These are phyloP conservation scores for Cyberlindnera sargentensis DNA, from an alignment of 805 yeast species.

Conservation along the genomic window DNA sequence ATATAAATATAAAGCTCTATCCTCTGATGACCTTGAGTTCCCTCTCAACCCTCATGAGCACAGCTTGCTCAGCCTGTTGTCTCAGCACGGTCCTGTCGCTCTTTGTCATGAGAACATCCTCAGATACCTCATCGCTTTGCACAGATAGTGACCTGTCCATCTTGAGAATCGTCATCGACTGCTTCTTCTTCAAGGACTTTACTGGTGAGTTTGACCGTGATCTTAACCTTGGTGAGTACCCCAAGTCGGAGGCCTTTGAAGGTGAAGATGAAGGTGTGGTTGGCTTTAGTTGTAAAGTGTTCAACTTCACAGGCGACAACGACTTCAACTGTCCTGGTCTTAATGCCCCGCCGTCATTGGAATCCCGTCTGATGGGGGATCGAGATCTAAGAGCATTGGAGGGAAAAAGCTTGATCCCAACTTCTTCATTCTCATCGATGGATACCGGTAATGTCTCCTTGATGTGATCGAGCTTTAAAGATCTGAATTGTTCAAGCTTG, in stretches of 20 bases:
- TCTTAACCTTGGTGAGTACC: conserved; percentile 12
- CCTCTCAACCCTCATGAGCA: conserved; percentile 21
- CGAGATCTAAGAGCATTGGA: conserved; percentile 12
- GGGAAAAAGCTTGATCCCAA: conserved; percentile 16
- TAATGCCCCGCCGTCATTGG: conserved; percentile 5
- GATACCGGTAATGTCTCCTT: conserved; percentile 8
- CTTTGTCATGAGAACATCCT: conserved; percentile 11
- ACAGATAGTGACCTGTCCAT: conserved; percentile 19
- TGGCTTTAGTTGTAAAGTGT: conserved; percentile 3
- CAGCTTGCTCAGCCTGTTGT: conserved; percentile 22
- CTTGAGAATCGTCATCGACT: conserved; percentile 19
- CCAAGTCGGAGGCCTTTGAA: not conserved
- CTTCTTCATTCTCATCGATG: conserved; percentile 3
- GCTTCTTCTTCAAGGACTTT: conserved; percentile 22
- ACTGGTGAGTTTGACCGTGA: conserved; percentile 21
- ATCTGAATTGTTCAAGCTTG: conserved; percentile 13
- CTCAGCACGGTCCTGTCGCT: conserved; percentile 14
- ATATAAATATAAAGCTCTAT: not conserved
- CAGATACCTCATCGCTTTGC: conserved; percentile 2
- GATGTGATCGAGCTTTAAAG: conserved; percentile 8
- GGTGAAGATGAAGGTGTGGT: conserved; percentile 11
- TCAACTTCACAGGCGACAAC: conserved; percentile 14
- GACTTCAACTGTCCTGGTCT: conserved; percentile 1
- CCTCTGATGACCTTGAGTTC: conserved; percentile 16
- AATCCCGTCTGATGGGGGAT: conserved; percentile 17